Conservation (phyloP, 1,284 basidiomycete genomes). For the Trametes versicolor region DNA sequence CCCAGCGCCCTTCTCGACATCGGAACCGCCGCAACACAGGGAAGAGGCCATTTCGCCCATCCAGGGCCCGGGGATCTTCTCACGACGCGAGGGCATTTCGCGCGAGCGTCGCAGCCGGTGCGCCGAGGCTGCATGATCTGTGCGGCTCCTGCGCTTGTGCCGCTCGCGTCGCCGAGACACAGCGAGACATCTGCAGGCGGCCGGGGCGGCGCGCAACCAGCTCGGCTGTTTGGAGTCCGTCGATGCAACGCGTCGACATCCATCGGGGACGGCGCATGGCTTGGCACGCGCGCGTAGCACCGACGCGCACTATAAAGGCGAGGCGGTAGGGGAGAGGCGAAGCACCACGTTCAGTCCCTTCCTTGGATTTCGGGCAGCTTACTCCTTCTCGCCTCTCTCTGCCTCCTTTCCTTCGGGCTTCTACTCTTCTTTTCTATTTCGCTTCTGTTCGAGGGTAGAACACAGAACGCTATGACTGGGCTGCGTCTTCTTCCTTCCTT, state of each 20-base stretch:
- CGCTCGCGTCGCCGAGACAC: background rate
- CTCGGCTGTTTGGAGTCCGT: slow-evolving; percentile 3
- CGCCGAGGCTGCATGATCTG: background rate
- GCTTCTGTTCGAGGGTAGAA: background rate
- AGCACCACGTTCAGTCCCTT: slow-evolving; percentile 5
- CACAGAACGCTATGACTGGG: slow-evolving; percentile 7
- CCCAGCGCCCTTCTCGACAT: background rate
- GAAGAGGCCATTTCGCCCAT: slow-evolving; percentile 3
- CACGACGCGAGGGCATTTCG: slow-evolving; percentile 2
- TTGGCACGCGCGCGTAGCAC: background rate
- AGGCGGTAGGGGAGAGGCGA: background rate
- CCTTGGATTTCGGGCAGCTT: slow-evolving; percentile 1
- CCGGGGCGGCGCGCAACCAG: background rate
- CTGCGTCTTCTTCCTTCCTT: slow-evolving; percentile 8
- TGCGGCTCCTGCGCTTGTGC: background rate
- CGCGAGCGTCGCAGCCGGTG: slow-evolving; percentile 8
- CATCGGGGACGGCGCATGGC: background rate
- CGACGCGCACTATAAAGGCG: slow-evolving; percentile 12
- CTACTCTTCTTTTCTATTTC: slow-evolving; percentile 2
- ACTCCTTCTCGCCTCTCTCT: slow-evolving; percentile 1
- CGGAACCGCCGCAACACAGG: background rate
- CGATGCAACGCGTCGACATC: slow-evolving; percentile 1
- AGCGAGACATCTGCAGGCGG: background rate
- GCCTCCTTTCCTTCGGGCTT: slow-evolving; percentile 3
- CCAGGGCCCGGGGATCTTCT: background rate